Conservation (phyloP, 306 rosid species). For the Prosopis cineraria region DNA sequence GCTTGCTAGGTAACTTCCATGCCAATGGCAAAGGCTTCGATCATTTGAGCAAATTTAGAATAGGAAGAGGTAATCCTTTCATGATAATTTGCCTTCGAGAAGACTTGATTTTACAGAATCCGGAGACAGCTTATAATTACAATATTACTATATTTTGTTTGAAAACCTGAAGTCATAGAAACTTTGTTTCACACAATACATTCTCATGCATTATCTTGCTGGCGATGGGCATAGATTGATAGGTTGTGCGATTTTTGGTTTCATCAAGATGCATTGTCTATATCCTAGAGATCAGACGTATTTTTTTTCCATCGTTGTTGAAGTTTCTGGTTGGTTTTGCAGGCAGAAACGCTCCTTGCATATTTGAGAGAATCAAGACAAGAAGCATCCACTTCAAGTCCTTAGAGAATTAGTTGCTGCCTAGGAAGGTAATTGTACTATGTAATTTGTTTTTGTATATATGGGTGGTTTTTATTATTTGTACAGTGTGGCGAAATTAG, state of each 20-base stretch:
- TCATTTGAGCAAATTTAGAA: not conserved
- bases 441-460: conserved; percentile 50
- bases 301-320: not conserved
- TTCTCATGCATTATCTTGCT: not conserved
- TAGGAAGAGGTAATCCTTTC: not conserved
- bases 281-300: not conserved
- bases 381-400: conserved; percentile 75
- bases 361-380: conserved; percentile 95
- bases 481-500: conserved; percentile 73
- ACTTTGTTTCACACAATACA: not conserved
- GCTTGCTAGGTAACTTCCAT: not conserved
- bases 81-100: not conserved
- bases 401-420: conserved; percentile 47
- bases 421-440: conserved; percentile 59
- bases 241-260: not conserved
- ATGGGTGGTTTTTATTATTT: conserved; percentile 62
- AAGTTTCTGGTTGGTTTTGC: conserved; percentile 45
- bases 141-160: not conserved
- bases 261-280: not conserved
- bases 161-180: not conserved
- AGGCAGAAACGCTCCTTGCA: conserved; percentile 96
- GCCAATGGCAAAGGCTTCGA: not conserved
- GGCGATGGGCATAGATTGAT: not conserved
- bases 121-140: not conserved
- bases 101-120: not conserved